Evolutionary conservation across 1,284 basidiomycete genomes (phyloP).

Genomic region (Taiwanofungus camphoratus): DNA sequence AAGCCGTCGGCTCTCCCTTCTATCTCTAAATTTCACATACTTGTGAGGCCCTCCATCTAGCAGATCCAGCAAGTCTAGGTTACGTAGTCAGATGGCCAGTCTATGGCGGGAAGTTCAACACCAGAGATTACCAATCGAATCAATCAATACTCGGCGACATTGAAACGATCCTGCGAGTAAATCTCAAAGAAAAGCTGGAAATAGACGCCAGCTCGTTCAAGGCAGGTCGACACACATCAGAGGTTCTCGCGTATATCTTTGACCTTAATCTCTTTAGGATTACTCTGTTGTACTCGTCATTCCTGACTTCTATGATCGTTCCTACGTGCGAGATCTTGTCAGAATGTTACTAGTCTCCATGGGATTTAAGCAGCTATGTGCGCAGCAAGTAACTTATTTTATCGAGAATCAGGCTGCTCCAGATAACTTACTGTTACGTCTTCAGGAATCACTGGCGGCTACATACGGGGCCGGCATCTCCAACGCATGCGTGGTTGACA

Average conservation of each 20-base stretch:
- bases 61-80: conserved; percentile 58
- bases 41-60: conserved; percentile 63
- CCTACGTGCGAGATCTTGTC: conserved; percentile 78
- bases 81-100: conserved; percentile 80
- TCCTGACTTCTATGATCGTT: conserved; percentile 86
- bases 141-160: conserved; percentile 76
- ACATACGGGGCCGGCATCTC: conserved; percentile 95
- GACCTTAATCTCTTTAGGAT: conserved; percentile 42
- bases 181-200: conserved; percentile 56
- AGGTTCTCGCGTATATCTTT: not conserved
- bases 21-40: conserved; percentile 5
- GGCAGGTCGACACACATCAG: conserved; percentile 34
- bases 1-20: conserved; percentile 4
- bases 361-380: conserved; percentile 89
- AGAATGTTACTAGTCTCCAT: conserved; percentile 75
- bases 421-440: conserved; percentile 2
- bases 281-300: conserved; percentile 88
- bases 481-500: conserved; percentile 92
- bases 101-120: conserved; percentile 73
- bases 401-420: not conserved
- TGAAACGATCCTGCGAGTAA: conserved; percentile 60
- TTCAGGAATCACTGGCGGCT: conserved; percentile 85
- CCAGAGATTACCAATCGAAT: conserved; percentile 64
- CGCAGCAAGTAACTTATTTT: conserved; percentile 67
- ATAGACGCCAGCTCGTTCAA: conserved; percentile 57